These are phyloP conservation scores for Pseudomassariella vexata DNA, from an alignment of 2,329 filamentous ascomycete genomes.

Conservation along the genomic window DNA sequence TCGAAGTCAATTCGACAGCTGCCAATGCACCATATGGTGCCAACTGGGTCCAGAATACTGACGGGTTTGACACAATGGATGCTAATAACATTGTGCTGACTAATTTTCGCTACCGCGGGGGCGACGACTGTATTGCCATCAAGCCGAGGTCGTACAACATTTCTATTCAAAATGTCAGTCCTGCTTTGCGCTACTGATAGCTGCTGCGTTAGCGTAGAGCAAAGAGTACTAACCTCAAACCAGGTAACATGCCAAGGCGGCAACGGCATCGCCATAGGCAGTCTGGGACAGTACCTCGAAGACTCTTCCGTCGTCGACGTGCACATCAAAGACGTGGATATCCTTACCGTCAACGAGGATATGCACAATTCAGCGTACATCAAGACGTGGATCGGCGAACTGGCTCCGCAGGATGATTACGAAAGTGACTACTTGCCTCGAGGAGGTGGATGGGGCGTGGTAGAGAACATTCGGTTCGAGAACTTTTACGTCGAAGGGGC, in stretches of 20 bases:
- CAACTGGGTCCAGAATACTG: constrained; percentile 54
- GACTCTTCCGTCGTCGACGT: constrained; percentile 46
- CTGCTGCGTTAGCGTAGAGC: too few species aligned
- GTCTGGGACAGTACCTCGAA: constrained; percentile 49
- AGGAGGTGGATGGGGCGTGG: constrained; percentile 47
- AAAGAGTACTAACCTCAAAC: too few species aligned
- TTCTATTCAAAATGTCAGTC: constrained; percentile 37
- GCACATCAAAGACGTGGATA: constrained; percentile 35
- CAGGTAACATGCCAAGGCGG: constrained; percentile 40
- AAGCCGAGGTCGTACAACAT: constrained; percentile 51
- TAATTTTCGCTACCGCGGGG: constrained; percentile 48
- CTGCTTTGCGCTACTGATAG: too few species aligned
- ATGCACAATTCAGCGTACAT: constrained; percentile 43
- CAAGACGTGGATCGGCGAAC: constrained; percentile 49
- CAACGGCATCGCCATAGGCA: constrained; percentile 51
- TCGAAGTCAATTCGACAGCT: constrained; percentile 44
- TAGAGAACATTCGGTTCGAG: constrained; percentile 43
- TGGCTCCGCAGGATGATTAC: constrained; percentile 38
- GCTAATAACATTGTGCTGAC: constrained; percentile 39
- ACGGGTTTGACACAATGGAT: constrained; percentile 54
- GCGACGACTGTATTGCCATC: constrained; percentile 52
- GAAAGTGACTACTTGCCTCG: constrained; percentile 41
- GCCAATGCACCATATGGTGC: constrained; percentile 40
- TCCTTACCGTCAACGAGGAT: constrained; percentile 38
- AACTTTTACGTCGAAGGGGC: constrained; percentile 45